Conservation (phyloP, 768 basidiomycete genomes). For the Lactarius indigo region DNA sequence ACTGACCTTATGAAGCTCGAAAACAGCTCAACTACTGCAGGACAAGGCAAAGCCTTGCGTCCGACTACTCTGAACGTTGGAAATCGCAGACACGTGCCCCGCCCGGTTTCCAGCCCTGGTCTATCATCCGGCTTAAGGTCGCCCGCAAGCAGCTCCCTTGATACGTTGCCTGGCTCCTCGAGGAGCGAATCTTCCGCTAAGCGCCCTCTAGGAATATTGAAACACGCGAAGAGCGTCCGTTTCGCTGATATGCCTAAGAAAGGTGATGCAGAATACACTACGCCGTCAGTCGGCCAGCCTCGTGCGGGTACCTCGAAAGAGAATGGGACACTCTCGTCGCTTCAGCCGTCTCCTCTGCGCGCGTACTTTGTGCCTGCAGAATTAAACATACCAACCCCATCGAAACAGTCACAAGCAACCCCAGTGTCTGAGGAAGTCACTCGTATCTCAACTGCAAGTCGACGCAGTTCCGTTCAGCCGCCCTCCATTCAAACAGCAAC, state of each 20-base stretch:
- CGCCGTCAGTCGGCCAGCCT: neutral
- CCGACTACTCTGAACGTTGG: neutral
- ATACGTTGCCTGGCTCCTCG: neutral
- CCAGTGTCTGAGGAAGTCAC: neutral
- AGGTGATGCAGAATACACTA: neutral
- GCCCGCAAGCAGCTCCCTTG: neutral
- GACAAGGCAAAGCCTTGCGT: slow-evolving; percentile 1
- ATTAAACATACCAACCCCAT: neutral
- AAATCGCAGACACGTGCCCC: neutral
- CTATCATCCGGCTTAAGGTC: neutral
- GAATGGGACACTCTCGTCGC: slow-evolving; percentile 4
- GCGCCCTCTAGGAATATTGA: slow-evolving; percentile 23
- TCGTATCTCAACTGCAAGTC: neutral
- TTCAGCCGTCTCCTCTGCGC: slow-evolving; percentile 21
- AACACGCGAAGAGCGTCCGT: slow-evolving; percentile 25
- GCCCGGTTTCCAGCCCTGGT: neutral
- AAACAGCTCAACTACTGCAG: neutral
- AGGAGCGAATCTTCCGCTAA: neutral
- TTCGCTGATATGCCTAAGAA: slow-evolving; percentile 21
- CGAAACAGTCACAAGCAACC: neutral
- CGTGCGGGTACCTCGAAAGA: slow-evolving; percentile 1
- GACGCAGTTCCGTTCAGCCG: neutral
- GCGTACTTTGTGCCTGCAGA: slow-evolving; percentile 8
- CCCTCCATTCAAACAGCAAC: neutral
- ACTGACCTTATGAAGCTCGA: slow-evolving; percentile 8